Conservation (phyloP, 2,329 filamentous ascomycete genomes). For the Fusarium miscanthi region DNA sequence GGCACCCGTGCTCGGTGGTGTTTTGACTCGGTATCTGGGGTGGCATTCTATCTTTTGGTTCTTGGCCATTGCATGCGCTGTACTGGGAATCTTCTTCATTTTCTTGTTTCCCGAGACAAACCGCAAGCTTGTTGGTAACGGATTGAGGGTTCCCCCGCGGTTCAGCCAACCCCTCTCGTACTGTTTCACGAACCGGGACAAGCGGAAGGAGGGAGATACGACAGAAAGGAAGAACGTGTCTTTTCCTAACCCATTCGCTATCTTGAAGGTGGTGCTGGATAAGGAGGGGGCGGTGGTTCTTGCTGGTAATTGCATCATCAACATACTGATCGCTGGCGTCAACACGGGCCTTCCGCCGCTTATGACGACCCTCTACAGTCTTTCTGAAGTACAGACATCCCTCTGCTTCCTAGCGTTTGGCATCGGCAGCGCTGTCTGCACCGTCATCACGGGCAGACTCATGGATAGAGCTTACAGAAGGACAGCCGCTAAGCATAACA, state of each 20-base stretch:
- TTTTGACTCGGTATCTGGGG: too few species aligned
- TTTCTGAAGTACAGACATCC: neutral
- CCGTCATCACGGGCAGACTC: neutral
- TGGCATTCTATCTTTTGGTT: neutral
- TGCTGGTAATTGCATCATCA: fast-evolving
- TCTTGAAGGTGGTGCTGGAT: neutral
- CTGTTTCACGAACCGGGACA: fast-evolving
- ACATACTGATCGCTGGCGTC: neutral
- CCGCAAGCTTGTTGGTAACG: neutral
- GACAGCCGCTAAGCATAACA: neutral
- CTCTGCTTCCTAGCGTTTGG: neutral
- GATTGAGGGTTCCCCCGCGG: neutral
- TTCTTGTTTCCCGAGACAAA: neutral
- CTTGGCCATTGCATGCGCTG: neutral
- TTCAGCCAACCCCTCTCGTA: neutral
- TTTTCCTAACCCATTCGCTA: neutral
- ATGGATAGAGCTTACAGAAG: neutral
- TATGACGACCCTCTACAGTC: neutral
- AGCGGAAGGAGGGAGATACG: fast-evolving
- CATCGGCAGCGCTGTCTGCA: neutral
- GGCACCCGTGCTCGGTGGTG: neutral
- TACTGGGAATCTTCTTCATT: fast-evolving
- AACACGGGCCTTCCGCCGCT: neutral
- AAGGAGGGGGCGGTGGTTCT: neutral
- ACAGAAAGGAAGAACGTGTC: fast-evolving